Base-by-base conservation (phyloP, 148 eudicot genomes). In the Pharnaceum exiguum region DNA sequence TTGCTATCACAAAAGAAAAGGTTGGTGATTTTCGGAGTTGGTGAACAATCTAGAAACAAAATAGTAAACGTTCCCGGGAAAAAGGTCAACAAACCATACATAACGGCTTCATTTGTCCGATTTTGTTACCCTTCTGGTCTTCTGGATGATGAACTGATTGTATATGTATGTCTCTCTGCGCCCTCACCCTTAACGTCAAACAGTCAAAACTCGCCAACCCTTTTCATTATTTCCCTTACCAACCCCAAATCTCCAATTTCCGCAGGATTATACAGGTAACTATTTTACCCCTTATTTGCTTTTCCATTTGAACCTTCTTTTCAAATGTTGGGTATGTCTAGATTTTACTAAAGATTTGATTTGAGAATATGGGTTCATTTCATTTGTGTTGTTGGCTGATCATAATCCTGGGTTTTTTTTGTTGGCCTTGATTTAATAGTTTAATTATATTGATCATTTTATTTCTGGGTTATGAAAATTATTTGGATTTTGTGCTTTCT, bases 301-400 rank as follows among this genome's bases (percentile, higher is more conserved):
- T 5, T 3, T n/a, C 15, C 25, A 17, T 16, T 17, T 17, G 1
- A 1, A 2, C 5, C n/a, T 21, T 18, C 12, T 15, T 30, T 5
- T 28, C 32, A 26, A 5, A 10, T 0, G 19, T 0, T 33, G 38
- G 60, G 50, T 21, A 10, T 51, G 49, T 18, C 15, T 30, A 2
- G 51, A 51, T 59, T 53, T 60, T 7, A 9, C 18, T 17, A 45
- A 68, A 68, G 47, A 36, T 46, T 5, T 54, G 27, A 37, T 28
- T 68, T 68, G 27, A 13, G 31, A 23, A 23, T 37, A 3, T 22
- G 30, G n/a, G n/a, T n/a, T n/a, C n/a, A n/a, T 5, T 22, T 4
- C 23, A 36, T 52, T 26, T 2, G n/a, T n/a, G n/a, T n/a, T n/a
- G n/a, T n/a, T n/a, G n/a, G n/a, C n/a, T n/a, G n/a, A n/a, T n/a